These are phyloP conservation scores for Jackrogersella minutella DNA, from an alignment of 495 filamentous ascomycete genomes.

Conservation along the genomic window DNA sequence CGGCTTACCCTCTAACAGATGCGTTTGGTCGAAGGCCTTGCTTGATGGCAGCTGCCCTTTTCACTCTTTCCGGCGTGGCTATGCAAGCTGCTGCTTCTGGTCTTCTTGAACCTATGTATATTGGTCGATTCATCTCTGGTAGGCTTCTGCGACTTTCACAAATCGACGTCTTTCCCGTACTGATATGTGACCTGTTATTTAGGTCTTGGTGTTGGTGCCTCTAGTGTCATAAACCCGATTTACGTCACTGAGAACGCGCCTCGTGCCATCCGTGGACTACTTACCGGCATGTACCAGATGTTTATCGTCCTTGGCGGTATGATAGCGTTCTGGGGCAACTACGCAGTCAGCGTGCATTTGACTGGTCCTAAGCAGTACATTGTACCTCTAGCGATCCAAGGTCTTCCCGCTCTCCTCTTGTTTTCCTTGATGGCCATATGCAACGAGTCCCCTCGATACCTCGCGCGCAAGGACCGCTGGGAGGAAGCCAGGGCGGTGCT, in stretches of 20 bases:
- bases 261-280: conserved; percentile 71
- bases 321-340: conserved; percentile 71
- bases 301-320: conserved; percentile 71
- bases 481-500: conserved; percentile 68
- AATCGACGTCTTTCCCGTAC: not conserved
- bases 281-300: conserved; percentile 76
- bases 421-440: conserved; percentile 65
- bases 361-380: conserved; percentile 65
- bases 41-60: conserved; percentile 48
- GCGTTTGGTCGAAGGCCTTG: conserved; percentile 60
- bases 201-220: conserved; percentile 67
- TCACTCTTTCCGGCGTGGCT: conserved; percentile 52
- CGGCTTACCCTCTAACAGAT: conserved; percentile 61
- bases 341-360: conserved; percentile 63
- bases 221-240: conserved; percentile 68
- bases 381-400: conserved; percentile 73
- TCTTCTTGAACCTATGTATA: conserved; percentile 65
- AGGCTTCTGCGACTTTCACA: not conserved
- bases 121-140: conserved; percentile 72
- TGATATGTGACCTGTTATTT: not conserved
- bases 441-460: conserved; percentile 76
- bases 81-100: conserved; percentile 53
- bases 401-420: conserved; percentile 67
- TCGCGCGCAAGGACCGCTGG: conserved; percentile 74
- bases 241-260: conserved; percentile 72